phyloP scores from a whole-genome alignment of 1,139 yeast species.

The Yamadazyma sp. region DNA sequence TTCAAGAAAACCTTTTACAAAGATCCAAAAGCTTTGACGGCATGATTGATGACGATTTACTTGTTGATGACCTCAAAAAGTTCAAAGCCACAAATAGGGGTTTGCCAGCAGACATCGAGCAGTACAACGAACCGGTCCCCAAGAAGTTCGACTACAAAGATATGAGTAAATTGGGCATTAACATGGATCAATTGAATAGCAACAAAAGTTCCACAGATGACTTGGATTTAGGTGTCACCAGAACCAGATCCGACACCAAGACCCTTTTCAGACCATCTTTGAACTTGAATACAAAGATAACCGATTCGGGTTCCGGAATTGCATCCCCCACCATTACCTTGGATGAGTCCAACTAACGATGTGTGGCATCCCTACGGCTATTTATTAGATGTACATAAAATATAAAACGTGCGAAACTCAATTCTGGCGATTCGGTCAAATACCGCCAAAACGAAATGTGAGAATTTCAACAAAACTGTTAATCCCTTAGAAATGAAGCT shows the following conservation, averaged over 20 bases:
- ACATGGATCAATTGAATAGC: neutral
- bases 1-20: conserved; percentile 44
- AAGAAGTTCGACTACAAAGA: conserved; percentile 30
- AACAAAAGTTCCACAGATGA: conserved; percentile 3
- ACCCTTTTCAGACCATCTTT: conserved; percentile 39
- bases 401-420: too few species aligned
- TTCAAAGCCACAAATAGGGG: conserved; percentile 20
- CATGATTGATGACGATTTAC: conserved; percentile 20
- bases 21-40: conserved; percentile 41
- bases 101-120: conserved; percentile 12
- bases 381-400: too few species aligned
- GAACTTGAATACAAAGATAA: conserved; percentile 19
- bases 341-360: conserved; percentile 26
- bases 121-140: conserved; percentile 43
- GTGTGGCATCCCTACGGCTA: too few species aligned
- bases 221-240: conserved; percentile 2
- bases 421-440: neutral
- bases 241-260: conserved; percentile 26
- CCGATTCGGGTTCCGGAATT: conserved; percentile 1
- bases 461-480: conserved; percentile 1
- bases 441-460: neutral
- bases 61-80: conserved; percentile 27
- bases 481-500: conserved; percentile 6
- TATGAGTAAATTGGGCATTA: conserved; percentile 22
- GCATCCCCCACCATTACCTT: conserved; percentile 42